Evolutionary conservation across 176 grass and related monocot genomes (phyloP), one percentile per base, ranked within the genome.

Genomic region (Ampelocalamus luodianensis): DNA sequence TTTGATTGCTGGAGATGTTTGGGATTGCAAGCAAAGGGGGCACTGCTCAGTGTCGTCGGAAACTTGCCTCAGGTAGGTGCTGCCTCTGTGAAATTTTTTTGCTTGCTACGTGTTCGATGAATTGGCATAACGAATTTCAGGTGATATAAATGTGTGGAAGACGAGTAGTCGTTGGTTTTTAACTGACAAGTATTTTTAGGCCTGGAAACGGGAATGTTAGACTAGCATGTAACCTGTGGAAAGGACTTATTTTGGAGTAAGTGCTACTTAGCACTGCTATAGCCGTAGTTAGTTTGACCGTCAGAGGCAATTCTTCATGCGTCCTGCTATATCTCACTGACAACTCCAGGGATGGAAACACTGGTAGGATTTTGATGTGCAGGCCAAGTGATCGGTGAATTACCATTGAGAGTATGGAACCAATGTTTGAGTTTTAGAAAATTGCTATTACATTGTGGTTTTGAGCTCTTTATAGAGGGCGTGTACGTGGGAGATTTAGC

Each of bases 301-400:
- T 54, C 12, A 23, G 65, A 45, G 40, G 53, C n/a, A 13, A 36
- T 38, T 80, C 72, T 65, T 1, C 23, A 53, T 74, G 68, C 8
- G 12, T 24, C 20, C 7, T 18, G 10, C 23, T 81, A 12, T 72
- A 46, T 85, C 39, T 59, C 48, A 13, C 22, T 51, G 39, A 17
- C 44, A 86, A 66, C 48, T 73, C 63, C 66, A 72, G 23, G 15
- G 26, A 63, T 83, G 43, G 58, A 63, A 62, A 88, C 50, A 34
- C 34, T 43, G 12, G 61, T 20, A 43, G 14, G 46, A 9, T 43
- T 42, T 39, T 79, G 13, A 17, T 65, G 43, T 88, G 65, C 17
- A 42, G 44, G 36, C 18, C 24, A 51, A 54, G 34, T 48, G 32
- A 44, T 78, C 48, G 34, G 45, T 79, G 59, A 66, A 72, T 72